These are phyloP conservation scores for Dittrichia graveolens DNA, from an alignment of 129 eudicot genomes.

Conservation along the genomic window DNA sequence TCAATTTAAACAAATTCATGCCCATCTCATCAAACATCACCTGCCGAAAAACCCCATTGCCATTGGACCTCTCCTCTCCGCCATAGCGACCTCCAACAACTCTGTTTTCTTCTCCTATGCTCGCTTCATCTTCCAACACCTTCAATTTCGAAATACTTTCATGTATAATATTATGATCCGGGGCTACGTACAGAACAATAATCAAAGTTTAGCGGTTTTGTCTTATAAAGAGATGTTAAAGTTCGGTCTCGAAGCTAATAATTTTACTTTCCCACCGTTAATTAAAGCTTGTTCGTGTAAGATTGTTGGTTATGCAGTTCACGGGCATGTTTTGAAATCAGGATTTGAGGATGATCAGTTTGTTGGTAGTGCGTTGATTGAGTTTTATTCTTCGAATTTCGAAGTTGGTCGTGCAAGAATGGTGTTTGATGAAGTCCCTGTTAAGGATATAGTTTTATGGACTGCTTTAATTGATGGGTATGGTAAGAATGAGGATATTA, in stretches of 20 bases:
- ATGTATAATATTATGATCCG: slow-evolving; percentile 60
- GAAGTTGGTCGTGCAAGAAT: slow-evolving; percentile 44
- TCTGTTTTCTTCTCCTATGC: slow-evolving; percentile 54
- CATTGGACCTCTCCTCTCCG: slow-evolving; percentile 48
- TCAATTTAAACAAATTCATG: slow-evolving; percentile 58
- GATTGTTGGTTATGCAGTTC: slow-evolving; percentile 36
- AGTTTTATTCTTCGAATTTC: slow-evolving; percentile 36
- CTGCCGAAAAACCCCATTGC: slow-evolving; percentile 35
- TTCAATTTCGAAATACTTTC: slow-evolving; percentile 47
- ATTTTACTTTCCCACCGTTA: slow-evolving; percentile 56
- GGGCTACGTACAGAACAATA: slow-evolving; percentile 37
- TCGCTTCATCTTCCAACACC: slow-evolving; percentile 35
- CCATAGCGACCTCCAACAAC: slow-evolving; percentile 41
- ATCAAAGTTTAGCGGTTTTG: slow-evolving; percentile 18
- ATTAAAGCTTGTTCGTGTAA: slow-evolving; percentile 48
- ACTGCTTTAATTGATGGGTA: slow-evolving; percentile 66
- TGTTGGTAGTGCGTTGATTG: slow-evolving; percentile 53
- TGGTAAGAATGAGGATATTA: slow-evolving; percentile 56
- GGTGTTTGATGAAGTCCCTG: slow-evolving; percentile 58
- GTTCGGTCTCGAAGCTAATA: slow-evolving; percentile 41
- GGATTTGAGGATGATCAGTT: slow-evolving; percentile 50
- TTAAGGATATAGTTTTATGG: slow-evolving; percentile 59
- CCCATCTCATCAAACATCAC: slow-evolving; percentile 50
- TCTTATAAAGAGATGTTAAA: slow-evolving; percentile 38
- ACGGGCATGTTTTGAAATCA: slow-evolving; percentile 44